A percentile compares a stretch with the other conserved stretches of the same genome.
Conservation (phyloP, 495 filamentous ascomycete genomes). For the Xylaria bambusicola region DNA sequence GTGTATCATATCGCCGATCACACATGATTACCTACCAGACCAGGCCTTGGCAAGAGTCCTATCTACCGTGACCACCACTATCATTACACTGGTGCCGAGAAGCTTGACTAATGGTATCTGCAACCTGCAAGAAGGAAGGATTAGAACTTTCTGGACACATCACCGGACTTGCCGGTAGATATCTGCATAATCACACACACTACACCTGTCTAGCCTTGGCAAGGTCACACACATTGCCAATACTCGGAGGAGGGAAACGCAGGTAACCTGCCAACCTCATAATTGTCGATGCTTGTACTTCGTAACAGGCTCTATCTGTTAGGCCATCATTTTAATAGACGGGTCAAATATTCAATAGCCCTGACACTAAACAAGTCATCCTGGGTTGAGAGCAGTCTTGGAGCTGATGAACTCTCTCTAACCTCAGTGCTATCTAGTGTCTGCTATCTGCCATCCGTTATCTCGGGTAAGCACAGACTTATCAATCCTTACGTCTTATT, state of each 20-base stretch:
- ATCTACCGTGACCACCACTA: not conserved
- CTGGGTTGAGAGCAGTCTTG: no score
- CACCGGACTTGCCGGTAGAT: not conserved
- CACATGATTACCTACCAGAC: not conserved
- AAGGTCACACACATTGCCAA: no score
- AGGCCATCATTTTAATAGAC: no score
- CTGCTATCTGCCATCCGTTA: no score
- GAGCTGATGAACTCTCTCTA: constrained; percentile 2
- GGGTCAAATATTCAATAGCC: no score
- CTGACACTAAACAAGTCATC: no score
- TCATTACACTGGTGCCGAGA: no score
- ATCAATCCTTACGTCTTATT: not conserved
- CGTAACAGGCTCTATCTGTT: no score
- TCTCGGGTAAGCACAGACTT: not conserved
- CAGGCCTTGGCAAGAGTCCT: not conserved
- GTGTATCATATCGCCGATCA: not conserved
- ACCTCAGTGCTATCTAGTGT: no score
- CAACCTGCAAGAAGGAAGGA: not conserved
- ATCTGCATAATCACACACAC: not conserved
- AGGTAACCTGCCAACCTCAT: no score
- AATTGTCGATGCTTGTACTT: no score
- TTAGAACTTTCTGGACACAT: not conserved
- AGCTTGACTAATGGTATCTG: not conserved
- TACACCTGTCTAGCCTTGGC: not conserved
- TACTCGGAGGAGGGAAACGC: no score